Base-by-base conservation (phyloP, 345 rosid species). In the Litchi chinensis region DNA sequence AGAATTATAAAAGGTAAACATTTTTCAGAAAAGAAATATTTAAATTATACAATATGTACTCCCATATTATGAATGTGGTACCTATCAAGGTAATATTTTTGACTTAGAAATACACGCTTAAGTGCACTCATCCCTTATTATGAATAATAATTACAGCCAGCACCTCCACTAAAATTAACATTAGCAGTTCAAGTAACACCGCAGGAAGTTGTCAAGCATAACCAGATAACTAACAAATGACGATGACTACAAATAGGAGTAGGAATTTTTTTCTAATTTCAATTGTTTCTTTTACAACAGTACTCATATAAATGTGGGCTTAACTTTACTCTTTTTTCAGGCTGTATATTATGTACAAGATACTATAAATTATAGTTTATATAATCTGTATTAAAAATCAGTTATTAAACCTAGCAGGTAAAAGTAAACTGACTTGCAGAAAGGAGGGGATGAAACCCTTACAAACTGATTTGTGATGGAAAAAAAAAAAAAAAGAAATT, bases 1-100 rank as follows among this genome's bases (percentile, higher is more conserved):
- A 79, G 68, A 68, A 79, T 40, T 37, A 37, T 66, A 65, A 67
- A 39, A 72, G 39, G 24, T 26, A 26, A 26, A 26, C 28, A 26
- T 40, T 67, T 71, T 56, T 54, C 64, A 59, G 64, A 15, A 59
- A 26, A 26, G 28, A 26, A 26, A 26, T 1, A 26, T 26, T 26
- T 26, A 26, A 26, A 26, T 26, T 26, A 26, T 26, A 26, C 28
- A 26, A 26, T 26, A 26, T 26, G 1, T 26, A 26, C 28, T 26
- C 28, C 28, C 28, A 26, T 26, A 26, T 26, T 26, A 26, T 26
- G 28, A 26, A 26, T 26, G 28, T 26, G 28, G 28, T 26, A 26
- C 28, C 28, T 26, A 26, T 26, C 28, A 26, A 26, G 28, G 28
- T 26, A 26, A 26, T 26, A 26, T 26, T 26, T 0, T 26, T 26